Conservation (phyloP, 139 green algal genomes). For the Auxenochlorella protothecoides region DNA sequence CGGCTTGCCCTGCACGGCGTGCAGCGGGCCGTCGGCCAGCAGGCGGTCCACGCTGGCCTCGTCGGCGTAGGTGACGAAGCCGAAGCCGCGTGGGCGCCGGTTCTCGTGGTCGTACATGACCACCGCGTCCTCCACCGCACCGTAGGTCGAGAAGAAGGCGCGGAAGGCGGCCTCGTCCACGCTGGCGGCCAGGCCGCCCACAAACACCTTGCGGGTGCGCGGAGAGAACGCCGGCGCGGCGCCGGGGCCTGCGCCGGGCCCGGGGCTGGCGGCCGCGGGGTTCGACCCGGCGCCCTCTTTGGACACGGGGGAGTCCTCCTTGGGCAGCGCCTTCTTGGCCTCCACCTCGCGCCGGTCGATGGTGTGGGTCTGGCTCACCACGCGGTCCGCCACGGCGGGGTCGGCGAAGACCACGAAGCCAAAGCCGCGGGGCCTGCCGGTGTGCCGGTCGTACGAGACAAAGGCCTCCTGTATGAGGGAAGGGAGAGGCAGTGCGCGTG, state of each 20-base stretch:
- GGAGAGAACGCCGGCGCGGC: background rate
- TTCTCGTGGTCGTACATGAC: conserved; percentile 97
- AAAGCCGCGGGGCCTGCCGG: conserved; percentile 76
- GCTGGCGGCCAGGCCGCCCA: conserved; percentile 78
- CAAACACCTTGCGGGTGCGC: conserved; percentile 87
- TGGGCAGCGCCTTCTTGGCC: conserved; percentile 87
- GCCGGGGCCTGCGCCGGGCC: too few relatives aligned
- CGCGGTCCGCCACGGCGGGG: conserved; percentile 77
- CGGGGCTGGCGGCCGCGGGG: conserved; percentile 3
- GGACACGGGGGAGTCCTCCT: conserved; percentile 63
- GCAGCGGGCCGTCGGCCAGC: conserved; percentile 68
- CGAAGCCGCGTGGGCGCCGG: conserved; percentile 84
- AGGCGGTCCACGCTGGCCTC: conserved; percentile 82
- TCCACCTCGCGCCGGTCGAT: conserved; percentile 95
- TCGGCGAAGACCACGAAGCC: conserved; percentile 88
- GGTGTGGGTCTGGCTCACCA: conserved; percentile 71
- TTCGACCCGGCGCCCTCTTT: conserved; percentile 24
- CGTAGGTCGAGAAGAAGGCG: conserved; percentile 78
- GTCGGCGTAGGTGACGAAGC: conserved; percentile 88
- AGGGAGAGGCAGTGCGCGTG: background rate
- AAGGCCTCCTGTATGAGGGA: conserved; percentile 53
- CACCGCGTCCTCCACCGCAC: conserved; percentile 62
- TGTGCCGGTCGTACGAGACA: conserved; percentile 79
- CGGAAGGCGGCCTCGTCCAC: conserved; percentile 75
- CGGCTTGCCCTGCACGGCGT: conserved; percentile 87